Evolutionary conservation across 148 eudicot genomes (phyloP).

Genomic region (Rhododendron molle): DNA sequence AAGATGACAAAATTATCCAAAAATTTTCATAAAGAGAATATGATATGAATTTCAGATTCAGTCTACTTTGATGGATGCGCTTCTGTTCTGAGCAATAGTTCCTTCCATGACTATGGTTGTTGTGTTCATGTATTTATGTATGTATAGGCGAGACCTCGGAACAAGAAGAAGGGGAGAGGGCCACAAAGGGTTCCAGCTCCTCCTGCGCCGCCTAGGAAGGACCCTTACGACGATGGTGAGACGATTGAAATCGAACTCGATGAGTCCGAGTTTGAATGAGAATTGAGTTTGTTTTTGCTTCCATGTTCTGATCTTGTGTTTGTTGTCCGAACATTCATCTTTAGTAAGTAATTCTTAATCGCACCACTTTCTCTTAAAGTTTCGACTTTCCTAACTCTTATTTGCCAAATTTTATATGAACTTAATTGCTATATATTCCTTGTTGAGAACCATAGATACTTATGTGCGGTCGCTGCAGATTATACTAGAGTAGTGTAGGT

Average conservation of each 20-base stretch:
- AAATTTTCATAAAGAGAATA: background rate
- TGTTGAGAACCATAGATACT: background rate
- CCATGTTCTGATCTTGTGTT: constrained; percentile 6
- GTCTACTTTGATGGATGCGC: background rate
- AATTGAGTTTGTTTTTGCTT: background rate
- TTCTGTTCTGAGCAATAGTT: background rate
- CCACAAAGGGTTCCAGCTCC: constrained; percentile 41
- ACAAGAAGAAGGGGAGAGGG: constrained; percentile 62
- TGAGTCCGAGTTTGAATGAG: constrained; percentile 14
- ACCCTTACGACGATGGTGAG: constrained; percentile 33
- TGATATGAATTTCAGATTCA: background rate
- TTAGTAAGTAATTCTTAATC: background rate
- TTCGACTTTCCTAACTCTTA: background rate
- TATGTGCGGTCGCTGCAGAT: background rate
- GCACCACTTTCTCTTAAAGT: background rate
- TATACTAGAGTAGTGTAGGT: background rate
- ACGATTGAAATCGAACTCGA: constrained; percentile 23
- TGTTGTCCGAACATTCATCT: background rate
- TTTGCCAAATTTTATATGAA: background rate
- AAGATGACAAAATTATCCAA: background rate
- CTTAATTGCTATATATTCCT: background rate
- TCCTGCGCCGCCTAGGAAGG: constrained; percentile 41
- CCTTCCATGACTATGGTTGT: background rate
- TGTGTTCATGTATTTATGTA: background rate
- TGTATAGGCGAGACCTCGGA: constrained; percentile 51